These are phyloP conservation scores for Zelonia costaricensis DNA, from an alignment of 208 protist genomes.

Conservation along the genomic window DNA sequence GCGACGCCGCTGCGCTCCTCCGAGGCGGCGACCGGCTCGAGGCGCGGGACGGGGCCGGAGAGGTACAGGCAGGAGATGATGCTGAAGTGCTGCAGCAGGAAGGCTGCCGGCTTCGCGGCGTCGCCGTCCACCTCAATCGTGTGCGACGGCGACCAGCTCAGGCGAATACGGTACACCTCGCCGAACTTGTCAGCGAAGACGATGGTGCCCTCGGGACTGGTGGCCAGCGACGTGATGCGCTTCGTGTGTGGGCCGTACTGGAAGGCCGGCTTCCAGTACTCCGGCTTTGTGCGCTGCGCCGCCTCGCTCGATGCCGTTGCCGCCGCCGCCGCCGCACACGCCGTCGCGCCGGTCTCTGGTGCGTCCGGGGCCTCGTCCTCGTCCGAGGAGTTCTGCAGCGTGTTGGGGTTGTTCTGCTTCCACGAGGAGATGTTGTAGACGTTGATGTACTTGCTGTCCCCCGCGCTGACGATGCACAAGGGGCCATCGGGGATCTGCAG, in stretches of 20 bases:
- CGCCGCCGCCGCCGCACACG: constrained; percentile 8
- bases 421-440: constrained; percentile 64
- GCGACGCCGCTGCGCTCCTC: constrained; percentile 29
- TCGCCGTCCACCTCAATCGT: constrained; percentile 54
- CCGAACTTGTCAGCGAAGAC: constrained; percentile 92
- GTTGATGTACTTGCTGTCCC: constrained; percentile 80
- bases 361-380: constrained; percentile 19
- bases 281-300: constrained; percentile 14
- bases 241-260: constrained; percentile 80
- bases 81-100: constrained; percentile 90
- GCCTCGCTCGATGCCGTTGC: not conserved
- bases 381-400: constrained; percentile 21
- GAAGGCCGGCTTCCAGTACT: constrained; percentile 52
- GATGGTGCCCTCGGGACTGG: constrained; percentile 55
- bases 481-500: constrained; percentile 62
- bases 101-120: constrained; percentile 30
- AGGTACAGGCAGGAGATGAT: constrained; percentile 69
- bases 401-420: constrained; percentile 40
- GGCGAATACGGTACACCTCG: constrained; percentile 73
- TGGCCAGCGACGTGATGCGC: constrained; percentile 72
- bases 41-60: constrained; percentile 49
- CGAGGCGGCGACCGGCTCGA: constrained; percentile 25
- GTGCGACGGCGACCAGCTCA: constrained; percentile 56
- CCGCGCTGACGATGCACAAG: constrained; percentile 69
- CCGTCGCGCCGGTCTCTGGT: constrained; percentile 6